A percentile compares a stretch with the other conserved stretches of the same genome.
phyloP scores from a whole-genome alignment of 2,329 filamentous ascomycete genomes.

The Venturia carpophila region DNA sequence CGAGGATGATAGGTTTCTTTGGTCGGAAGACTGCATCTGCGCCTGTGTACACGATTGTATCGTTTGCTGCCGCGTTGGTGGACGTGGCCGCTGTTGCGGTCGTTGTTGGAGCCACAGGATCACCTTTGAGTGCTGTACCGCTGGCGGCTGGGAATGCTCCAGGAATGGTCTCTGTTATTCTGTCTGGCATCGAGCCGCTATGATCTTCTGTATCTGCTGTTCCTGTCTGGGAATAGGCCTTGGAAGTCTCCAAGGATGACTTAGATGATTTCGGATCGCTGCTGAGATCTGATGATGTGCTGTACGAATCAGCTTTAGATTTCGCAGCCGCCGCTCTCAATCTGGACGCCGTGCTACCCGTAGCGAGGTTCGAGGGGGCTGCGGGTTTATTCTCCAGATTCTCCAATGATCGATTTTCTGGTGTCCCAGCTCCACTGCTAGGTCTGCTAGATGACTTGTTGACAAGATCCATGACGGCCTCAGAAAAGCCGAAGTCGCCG shows the following conservation, averaged over 20 bases:
- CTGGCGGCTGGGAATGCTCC: background rate
- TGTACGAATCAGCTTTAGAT: background rate
- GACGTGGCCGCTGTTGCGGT: background rate
- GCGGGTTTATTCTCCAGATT: background rate
- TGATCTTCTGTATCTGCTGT: background rate
- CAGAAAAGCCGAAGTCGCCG: conserved; percentile 35
- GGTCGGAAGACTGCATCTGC: conserved; percentile 71
- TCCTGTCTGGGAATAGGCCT: background rate
- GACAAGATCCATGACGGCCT: conserved; percentile 40
- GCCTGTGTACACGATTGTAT: conserved; percentile 26
- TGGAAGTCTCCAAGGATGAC: background rate
- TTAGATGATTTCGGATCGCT: background rate
- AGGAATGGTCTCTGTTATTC: background rate
- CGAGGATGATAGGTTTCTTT: conserved; percentile 56
- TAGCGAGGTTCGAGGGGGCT: background rate
- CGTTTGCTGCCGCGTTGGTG: background rate
- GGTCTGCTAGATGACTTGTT: background rate
- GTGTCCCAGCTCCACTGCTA: background rate
- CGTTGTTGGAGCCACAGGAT: background rate
- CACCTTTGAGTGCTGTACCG: background rate
- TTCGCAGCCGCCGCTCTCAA: background rate
- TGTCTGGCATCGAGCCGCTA: background rate
- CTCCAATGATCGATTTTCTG: background rate
- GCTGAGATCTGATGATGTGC: background rate
- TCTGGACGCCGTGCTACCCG: background rate